phyloP scores from a whole-genome alignment of 129 eudicot genomes.

The Saussurea involucrata region DNA sequence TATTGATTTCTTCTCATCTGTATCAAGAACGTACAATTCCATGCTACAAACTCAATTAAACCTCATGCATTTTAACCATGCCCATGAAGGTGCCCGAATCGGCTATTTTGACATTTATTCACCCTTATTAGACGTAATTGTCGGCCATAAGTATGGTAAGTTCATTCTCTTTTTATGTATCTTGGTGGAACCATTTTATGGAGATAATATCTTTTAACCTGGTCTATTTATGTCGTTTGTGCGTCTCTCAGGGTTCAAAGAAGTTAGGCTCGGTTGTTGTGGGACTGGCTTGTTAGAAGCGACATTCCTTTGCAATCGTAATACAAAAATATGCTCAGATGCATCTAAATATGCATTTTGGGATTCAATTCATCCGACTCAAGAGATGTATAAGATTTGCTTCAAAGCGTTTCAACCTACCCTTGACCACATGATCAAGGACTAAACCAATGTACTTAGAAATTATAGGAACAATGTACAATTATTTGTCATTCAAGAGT shows the following conservation, averaged over 20 bases:
- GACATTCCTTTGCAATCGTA: constrained; percentile 48
- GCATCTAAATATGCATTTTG: constrained; percentile 53
- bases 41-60: constrained; percentile 40
- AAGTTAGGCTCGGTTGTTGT: constrained; percentile 58
- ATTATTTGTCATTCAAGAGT: not conserved
- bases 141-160: constrained; percentile 42
- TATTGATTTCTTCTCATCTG: constrained; percentile 38
- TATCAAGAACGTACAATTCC: constrained; percentile 43
- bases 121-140: constrained; percentile 30
- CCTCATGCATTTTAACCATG: constrained; percentile 27
- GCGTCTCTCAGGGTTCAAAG: constrained; percentile 36
- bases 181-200: not conserved
- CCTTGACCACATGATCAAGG: constrained; percentile 37
- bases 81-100: constrained; percentile 27
- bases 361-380: constrained; percentile 61
- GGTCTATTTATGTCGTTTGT: constrained; percentile 5
- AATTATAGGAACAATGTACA: not conserved
- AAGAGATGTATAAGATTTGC: constrained; percentile 26
- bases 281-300: constrained; percentile 70
- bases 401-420: constrained; percentile 27
- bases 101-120: constrained; percentile 44
- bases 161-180: not conserved
- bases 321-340: constrained; percentile 42
- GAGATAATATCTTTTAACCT: not conserved
- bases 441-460: not conserved